These are phyloP conservation scores for Isatis tinctoria DNA, from an alignment of 345 rosid genomes.

Conservation along the genomic window DNA sequence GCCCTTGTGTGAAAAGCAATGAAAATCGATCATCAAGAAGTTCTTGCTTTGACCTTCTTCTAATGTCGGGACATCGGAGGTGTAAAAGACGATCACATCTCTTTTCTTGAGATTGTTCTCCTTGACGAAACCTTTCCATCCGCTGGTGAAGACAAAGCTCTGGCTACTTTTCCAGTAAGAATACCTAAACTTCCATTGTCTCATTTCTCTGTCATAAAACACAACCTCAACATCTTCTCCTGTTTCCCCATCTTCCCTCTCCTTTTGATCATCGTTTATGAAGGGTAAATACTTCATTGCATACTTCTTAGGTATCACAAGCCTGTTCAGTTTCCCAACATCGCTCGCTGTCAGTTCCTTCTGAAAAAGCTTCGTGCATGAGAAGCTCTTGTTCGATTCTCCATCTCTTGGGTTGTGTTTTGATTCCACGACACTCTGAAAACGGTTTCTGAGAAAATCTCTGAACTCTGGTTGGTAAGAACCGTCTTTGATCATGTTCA, in stretches of 20 bases:
- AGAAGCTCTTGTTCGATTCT: constrained; percentile 3
- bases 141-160: constrained; percentile 75
- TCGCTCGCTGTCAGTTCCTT: constrained; percentile 78
- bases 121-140: constrained; percentile 70
- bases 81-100: constrained; percentile 47
- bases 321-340: constrained; percentile 77
- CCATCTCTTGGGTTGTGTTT: not conserved
- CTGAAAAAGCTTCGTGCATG: constrained; percentile 34
- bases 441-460: constrained; percentile 28
- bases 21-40: constrained; percentile 41
- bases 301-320: constrained; percentile 67
- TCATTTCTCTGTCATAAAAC: constrained; percentile 56
- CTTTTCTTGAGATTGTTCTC: constrained; percentile 49
- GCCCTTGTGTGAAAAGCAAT: not conserved
- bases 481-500: constrained; percentile 69
- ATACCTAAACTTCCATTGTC: constrained; percentile 63
- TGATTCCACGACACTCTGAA: constrained; percentile 4
- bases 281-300: constrained; percentile 52
- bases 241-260: not conserved
- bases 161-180: constrained; percentile 88
- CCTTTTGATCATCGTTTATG: constrained; percentile 13
- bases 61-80: constrained; percentile 25
- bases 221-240: constrained; percentile 37
- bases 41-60: constrained; percentile 2
- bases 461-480: constrained; percentile 49